These are phyloP conservation scores for Tausonia pullulans DNA, from an alignment of 1,284 basidiomycete species.

Conservation along the genomic window DNA sequence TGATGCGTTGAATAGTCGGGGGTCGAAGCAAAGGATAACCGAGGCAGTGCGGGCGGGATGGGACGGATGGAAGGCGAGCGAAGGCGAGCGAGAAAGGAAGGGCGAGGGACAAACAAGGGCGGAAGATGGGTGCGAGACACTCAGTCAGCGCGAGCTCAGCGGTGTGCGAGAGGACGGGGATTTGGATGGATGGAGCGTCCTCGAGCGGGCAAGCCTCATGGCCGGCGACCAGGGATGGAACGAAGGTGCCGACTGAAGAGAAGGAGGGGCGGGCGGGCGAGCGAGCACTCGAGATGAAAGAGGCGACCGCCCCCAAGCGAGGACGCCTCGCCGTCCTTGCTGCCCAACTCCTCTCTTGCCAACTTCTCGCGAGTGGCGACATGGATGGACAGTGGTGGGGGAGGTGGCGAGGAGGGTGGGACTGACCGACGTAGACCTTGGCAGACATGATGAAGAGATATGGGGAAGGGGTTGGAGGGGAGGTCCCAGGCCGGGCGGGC, in stretches of 20 bases:
- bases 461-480: constrained; percentile 2
- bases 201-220: no score
- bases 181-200: no score
- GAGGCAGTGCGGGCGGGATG: constrained; percentile 2
- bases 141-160: no score
- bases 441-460: constrained; percentile 36
- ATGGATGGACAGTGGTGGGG: neutral
- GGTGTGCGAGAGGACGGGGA: no score
- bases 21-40: neutral
- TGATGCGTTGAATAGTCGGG: constrained; percentile 14
- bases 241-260: no score
- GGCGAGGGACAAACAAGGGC: neutral
- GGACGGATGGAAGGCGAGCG: neutral
- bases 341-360: neutral
- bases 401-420: neutral
- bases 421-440: constrained; percentile 20
- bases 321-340: neutral
- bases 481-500: neutral
- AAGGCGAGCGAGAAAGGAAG: neutral
- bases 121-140: no score
- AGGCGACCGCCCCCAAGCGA: no score
- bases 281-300: no score
- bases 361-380: neutral
- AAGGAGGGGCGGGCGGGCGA: no score
- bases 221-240: no score